A percentile compares a stretch with the other conserved stretches of the same genome.
phyloP scores from a whole-genome alignment of 768 basidiomycete species.

The Psilocybe subaeruginosa region DNA sequence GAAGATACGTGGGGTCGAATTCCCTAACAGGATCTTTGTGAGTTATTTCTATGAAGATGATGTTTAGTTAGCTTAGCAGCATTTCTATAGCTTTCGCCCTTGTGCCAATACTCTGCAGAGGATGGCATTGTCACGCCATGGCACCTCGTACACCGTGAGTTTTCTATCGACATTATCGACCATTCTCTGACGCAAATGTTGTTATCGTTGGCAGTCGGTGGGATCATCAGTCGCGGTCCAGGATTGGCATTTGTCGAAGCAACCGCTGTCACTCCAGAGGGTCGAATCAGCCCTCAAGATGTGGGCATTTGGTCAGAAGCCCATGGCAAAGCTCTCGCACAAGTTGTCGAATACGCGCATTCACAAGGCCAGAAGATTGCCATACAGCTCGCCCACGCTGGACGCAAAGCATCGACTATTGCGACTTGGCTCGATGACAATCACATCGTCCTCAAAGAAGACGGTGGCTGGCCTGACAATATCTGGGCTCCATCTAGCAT shows the following conservation, averaged over 20 bases:
- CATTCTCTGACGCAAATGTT: slow-evolving; percentile 37
- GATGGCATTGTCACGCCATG: slow-evolving; percentile 53
- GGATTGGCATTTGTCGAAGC: not conserved
- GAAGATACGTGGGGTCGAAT: slow-evolving; percentile 50
- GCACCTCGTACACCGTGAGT: slow-evolving; percentile 17
- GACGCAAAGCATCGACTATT: slow-evolving; percentile 67
- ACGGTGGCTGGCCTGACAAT: slow-evolving; percentile 51
- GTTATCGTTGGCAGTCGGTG: slow-evolving; percentile 14
- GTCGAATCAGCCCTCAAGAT: no score
- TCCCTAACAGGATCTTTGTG: slow-evolving; percentile 55
- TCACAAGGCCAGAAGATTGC: slow-evolving; percentile 67
- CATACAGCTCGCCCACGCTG: slow-evolving; percentile 76
- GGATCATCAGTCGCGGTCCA: not conserved
- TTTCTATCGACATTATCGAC: slow-evolving; percentile 38
- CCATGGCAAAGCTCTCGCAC: no score
- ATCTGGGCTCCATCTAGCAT: slow-evolving; percentile 60
- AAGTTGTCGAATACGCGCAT: slow-evolving; percentile 40
- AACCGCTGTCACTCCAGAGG: not conserved
- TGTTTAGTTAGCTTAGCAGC: no score
- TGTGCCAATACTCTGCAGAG: slow-evolving; percentile 61
- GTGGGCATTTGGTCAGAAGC: no score
- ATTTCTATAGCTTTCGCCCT: slow-evolving; percentile 45
- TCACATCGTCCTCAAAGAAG: slow-evolving; percentile 31
- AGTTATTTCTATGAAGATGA: slow-evolving; percentile 15
- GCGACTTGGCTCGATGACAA: slow-evolving; percentile 55